Base-by-base conservation (phyloP, 306 rosid genomes). In the Sphenostylis stenocarpa region DNA sequence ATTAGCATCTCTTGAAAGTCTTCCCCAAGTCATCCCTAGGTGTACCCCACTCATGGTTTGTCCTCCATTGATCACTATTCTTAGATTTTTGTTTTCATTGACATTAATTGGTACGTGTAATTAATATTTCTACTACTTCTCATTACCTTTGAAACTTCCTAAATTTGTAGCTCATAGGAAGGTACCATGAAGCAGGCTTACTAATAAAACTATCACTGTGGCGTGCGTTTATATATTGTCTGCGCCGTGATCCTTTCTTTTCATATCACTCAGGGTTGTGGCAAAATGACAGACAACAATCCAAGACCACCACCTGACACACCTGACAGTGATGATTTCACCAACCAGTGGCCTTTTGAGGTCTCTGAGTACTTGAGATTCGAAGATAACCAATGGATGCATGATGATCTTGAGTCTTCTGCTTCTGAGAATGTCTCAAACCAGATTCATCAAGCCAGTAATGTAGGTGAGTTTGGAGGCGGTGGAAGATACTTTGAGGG, bases 141-240 rank as follows among this genome's bases (percentile, higher is more conserved):
- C 29, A 41, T 66, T 75, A 72, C 33, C 90, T 5, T 81, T 62
- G 97, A 94, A 94, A 77, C 86, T 92, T 94, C 95, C 90, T 77
- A 38, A 29, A 26, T 31, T 38, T 38, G 5, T 34, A 12, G 60
- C 81, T 56, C 82, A 0, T 23, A 84, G 93, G 97, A 92, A 92
- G 86, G 60, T 87, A 76, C 84, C 60, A 51, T 75, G 93, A 89
- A 91, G 81, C 88, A 55, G n/a, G 91, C 88, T 84, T 19, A 24
- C 43, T 1, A 38, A 57, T 20, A 11, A 68, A 53, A 61, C 75
- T 3, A 3, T 55, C 41, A 39, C 78, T 55, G 29, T 14, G 60
- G n/a, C 19, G 51, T 62, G 57, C 62, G 41, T 3, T 24, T 29
- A 47, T 78, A 83, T 85, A 83, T 83, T 17, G 34, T 5, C 7